phyloP scores from a whole-genome alignment of 1,284 basidiomycete genomes.

The Puccinia triticina region DNA sequence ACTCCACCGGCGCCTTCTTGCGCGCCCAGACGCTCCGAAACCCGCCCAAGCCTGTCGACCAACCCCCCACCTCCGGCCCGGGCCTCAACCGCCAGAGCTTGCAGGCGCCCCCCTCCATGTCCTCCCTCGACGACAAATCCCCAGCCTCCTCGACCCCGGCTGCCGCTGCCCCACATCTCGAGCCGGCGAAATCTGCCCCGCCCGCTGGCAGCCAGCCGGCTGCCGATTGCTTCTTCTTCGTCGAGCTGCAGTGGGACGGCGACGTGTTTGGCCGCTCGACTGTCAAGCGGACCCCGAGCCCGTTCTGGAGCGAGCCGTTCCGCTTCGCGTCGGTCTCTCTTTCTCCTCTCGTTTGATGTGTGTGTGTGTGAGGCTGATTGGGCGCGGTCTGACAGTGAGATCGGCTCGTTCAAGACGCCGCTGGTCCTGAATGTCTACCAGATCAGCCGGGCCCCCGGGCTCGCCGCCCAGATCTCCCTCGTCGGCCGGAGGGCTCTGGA shows the following conservation, averaged over 20 bases:
- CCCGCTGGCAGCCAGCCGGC: no score
- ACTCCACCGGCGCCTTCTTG: no score
- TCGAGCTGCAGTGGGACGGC: conserved; percentile 46
- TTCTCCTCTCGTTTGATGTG: not conserved
- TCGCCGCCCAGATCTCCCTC: conserved; percentile 20
- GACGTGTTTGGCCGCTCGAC: conserved; percentile 42
- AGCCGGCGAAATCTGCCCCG: no score
- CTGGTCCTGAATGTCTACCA: conserved; percentile 46
- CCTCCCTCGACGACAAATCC: no score
- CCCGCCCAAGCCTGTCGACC: no score
- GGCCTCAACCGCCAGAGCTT: no score
- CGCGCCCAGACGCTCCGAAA: no score
- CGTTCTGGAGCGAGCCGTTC: conserved; percentile 49
- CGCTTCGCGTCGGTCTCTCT: conserved; percentile 29
- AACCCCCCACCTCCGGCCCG: no score
- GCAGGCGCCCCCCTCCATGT: no score
- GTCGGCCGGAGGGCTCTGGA: conserved; percentile 21
- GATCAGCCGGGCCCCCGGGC: conserved; percentile 30
- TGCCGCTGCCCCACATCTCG: no score
- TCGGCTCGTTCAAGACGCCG: conserved; percentile 33
- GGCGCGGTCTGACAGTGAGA: conserved; percentile 25
- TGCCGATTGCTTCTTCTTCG: conserved; percentile 49
- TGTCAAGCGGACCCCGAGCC: conserved; percentile 34
- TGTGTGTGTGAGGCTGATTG: no score
- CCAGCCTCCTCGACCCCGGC: no score